These are phyloP conservation scores for Colletotrichum spaethianum DNA, from an alignment of 2,329 filamentous ascomycete genomes.

Conservation along the genomic window DNA sequence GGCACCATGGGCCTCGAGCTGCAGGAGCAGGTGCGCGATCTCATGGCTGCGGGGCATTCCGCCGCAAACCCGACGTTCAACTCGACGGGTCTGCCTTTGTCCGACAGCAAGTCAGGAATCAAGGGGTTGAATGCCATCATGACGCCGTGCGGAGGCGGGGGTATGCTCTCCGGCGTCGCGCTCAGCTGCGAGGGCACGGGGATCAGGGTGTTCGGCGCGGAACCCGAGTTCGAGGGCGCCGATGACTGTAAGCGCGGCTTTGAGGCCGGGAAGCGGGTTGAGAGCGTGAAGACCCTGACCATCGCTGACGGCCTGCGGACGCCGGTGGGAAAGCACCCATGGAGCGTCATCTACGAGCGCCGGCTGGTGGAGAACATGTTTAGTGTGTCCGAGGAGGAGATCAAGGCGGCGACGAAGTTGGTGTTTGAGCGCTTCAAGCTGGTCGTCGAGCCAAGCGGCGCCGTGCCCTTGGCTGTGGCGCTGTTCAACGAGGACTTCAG, in stretches of 20 bases:
- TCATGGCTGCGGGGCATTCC: constrained; percentile 57
- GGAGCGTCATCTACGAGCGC: constrained; percentile 81
- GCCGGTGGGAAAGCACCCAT: constrained; percentile 82
- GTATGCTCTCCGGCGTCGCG: constrained; percentile 87
- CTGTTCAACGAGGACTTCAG: constrained; percentile 91
- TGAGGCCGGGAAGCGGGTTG: constrained; percentile 73
- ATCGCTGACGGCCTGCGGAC: constrained; percentile 92
- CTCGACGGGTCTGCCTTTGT: constrained; percentile 11
- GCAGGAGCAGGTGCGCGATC: constrained; percentile 76
- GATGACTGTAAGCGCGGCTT: constrained; percentile 86
- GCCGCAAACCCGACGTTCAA: constrained; percentile 30
- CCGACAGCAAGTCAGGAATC: constrained; percentile 22
- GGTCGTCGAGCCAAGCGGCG: constrained; percentile 89
- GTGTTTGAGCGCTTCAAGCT: constrained; percentile 92
- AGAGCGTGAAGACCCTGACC: constrained; percentile 80
- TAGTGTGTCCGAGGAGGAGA: constrained; percentile 86
- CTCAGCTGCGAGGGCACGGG: constrained; percentile 80
- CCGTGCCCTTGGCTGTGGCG: constrained; percentile 85
- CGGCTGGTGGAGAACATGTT: constrained; percentile 79
- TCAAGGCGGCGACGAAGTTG: constrained; percentile 80
- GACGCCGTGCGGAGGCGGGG: constrained; percentile 88
- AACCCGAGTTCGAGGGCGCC: constrained; percentile 85
- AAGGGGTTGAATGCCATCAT: constrained; percentile 78
- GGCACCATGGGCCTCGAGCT: constrained; percentile 91
- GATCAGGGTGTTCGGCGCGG: constrained; percentile 86